These are phyloP conservation scores for Carex arenaria DNA, from an alignment of 202 grass and related monocot species.

Conservation along the genomic window DNA sequence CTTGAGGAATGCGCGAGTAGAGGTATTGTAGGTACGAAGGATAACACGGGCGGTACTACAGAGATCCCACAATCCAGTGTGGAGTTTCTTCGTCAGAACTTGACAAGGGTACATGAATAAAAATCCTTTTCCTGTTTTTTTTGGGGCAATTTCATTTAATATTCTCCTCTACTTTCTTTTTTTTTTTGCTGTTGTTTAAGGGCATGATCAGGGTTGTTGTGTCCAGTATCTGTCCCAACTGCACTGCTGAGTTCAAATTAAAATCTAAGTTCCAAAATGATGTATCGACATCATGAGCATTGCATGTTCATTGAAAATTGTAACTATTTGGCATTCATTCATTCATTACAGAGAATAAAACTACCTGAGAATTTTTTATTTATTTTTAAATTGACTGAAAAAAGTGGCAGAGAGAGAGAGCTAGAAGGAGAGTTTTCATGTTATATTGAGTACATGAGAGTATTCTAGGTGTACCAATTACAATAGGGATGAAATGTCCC, in stretches of 20 bases:
- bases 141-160: neutral
- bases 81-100: conserved; percentile 4
- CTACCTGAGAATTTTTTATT: neutral
- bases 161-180: no score
- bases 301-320: neutral
- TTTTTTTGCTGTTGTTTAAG: no score
- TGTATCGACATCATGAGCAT: neutral
- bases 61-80: neutral
- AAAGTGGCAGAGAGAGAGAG: neutral
- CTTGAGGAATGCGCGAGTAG: conserved; percentile 17
- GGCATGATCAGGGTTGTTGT: no score
- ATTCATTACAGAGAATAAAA: neutral
- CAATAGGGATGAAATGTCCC: conserved; percentile 2
- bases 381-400: conserved; percentile 7
- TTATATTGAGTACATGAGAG: conserved; percentile 4
- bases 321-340: neutral
- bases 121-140: neutral
- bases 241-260: no score
- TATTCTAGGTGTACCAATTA: neutral
- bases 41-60: neutral
- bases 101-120: neutral
- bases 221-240: no score
- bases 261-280: no score
- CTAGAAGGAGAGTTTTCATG: neutral
- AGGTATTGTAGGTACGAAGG: neutral